Evolutionary conservation across 805 yeast species (phyloP), one percentile per base, ranked within the genome.

Genomic region (Candida schatavii): DNA sequence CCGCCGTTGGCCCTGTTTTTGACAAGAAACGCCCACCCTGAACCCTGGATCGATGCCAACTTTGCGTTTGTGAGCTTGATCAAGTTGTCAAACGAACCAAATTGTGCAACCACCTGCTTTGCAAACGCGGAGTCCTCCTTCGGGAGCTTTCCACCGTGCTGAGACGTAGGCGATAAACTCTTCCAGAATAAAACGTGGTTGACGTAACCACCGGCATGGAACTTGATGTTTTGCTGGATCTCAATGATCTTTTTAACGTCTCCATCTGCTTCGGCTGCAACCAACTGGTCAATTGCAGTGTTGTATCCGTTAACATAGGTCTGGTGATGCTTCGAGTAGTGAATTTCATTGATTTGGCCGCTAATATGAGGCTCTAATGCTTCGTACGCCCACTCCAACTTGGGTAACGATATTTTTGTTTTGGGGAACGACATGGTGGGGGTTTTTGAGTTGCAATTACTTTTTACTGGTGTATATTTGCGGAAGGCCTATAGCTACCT

Each of bases 101-200:
- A 74, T 52, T 74, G 78, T 35, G 51, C 57, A 18, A 42, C 50
- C 35, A 74, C 68, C 44, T 57, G 59, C 49, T 57, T 55, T 44
- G 68, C 74, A 37, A 74, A 57, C 21, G 62, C 68, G 3, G 66
- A 54, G 34, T 77, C 74, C 34, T 74, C 44, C 13, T 51, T 27
- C 40, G 87, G 82, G 30, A 71, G 64, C 56, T 74, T 73, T 59
- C 96, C 97, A 17, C 79, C 79, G 36, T 72, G 72, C 43, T 59
- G 59, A 43, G 59, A 61, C 43, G 51, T 60, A 15, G 79, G 78
- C 6, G 77, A 67, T 56, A 74, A 64, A 51, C 66, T 70, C 48
- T 72, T 70, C 77, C 77, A 74, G 60, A 74, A 74, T 46, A 73
- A 59, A 39, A 71, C 64, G 48, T 74, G 79, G 62, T 74, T 74